Evolutionary conservation across 495 filamentous ascomycete genomes (phyloP).

Genomic region (Parachaetomium inaequale): DNA sequence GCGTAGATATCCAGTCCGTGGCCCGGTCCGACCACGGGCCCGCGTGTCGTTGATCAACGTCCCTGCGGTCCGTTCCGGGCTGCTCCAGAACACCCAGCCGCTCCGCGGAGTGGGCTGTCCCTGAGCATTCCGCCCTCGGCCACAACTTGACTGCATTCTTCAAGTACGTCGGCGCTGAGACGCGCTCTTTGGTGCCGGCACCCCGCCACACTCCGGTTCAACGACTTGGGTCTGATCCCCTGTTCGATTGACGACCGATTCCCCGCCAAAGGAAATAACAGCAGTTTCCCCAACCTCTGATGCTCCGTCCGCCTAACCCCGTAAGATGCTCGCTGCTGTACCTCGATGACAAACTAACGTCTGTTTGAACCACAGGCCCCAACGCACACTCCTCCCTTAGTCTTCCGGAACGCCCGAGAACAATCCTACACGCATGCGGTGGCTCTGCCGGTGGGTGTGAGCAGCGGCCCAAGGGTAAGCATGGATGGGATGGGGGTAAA

Average conservation of each 20-base stretch:
- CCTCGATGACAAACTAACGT: conserved; percentile 20
- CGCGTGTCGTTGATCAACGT: conserved; percentile 5
- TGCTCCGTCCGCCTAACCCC: conserved; percentile 2
- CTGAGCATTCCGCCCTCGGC: not conserved
- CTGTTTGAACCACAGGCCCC: conserved; percentile 21
- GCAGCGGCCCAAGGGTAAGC: conserved; percentile 3
- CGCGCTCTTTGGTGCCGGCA: not conserved
- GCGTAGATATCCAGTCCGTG: conserved; percentile 21
- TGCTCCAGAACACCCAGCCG: not conserved
- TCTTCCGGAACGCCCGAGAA: conserved; percentile 61
- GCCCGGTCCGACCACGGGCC: not conserved
- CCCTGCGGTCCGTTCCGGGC: not conserved
- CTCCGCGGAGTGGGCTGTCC: not conserved
- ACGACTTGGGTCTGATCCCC: not conserved
- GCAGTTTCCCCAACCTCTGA: not conserved
- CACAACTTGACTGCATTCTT: not conserved
- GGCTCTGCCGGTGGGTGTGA: conserved; percentile 47
- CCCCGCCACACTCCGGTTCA: not conserved
- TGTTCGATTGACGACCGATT: not conserved
- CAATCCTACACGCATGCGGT: conserved; percentile 66
- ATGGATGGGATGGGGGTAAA: conserved; percentile 15
- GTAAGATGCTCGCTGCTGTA: conserved; percentile 13
- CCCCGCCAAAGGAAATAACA: not conserved
- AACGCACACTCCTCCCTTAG: conserved; percentile 29
- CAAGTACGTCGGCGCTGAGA: not conserved